Base-by-base conservation (phyloP, 805 yeast genomes). In the Myxozyma geophila region DNA sequence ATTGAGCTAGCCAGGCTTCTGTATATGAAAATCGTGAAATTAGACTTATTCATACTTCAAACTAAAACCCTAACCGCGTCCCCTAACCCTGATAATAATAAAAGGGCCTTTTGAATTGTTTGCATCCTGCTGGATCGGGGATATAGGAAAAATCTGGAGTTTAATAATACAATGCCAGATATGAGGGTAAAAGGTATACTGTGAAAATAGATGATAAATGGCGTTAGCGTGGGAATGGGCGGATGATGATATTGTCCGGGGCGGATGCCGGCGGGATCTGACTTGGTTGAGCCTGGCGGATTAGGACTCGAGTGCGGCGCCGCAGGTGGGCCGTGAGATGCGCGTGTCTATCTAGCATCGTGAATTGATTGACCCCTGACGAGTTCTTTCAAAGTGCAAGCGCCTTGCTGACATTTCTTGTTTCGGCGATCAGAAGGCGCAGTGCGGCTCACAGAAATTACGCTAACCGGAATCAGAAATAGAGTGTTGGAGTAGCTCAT, bases 1-100 rank as follows among this genome's bases (percentile, higher is more conserved):
- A 51, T 51, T 51, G 54, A 51, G 54, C 54, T 51, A 51, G 54
- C 54, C 54, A 51, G 54, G 54, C 54, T 19, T 28, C 10, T 35
- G 8, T 7, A 33, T 46, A 35, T 2, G 5, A 13, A 43, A 43
- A 46, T 19, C 19, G 19, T 46, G 2, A 10, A 9, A 5, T 2
- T 12, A 15, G 35, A 12, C 35, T 23, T 19, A 28, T 5, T 7
- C 19, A 21, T 21, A 46, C 8, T 9, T 2, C 33, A 1, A 46
- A 19, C 35, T 15, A 7, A 21, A n/a, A n/a, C 47, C 47, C 47
- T 43, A 43, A 43, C 47, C 47, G 10, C 17, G 4, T 2, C 10
- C 17, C 2, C 2, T n/a, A 43, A 43, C 9, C 10, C 19, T 43
- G n/a, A n/a, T n/a, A n/a, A n/a, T 8, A 8, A 41, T 41, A 10